These are phyloP conservation scores for Coniella lustricola DNA, from an alignment of 2,329 filamentous ascomycete species.

Conservation along the genomic window DNA sequence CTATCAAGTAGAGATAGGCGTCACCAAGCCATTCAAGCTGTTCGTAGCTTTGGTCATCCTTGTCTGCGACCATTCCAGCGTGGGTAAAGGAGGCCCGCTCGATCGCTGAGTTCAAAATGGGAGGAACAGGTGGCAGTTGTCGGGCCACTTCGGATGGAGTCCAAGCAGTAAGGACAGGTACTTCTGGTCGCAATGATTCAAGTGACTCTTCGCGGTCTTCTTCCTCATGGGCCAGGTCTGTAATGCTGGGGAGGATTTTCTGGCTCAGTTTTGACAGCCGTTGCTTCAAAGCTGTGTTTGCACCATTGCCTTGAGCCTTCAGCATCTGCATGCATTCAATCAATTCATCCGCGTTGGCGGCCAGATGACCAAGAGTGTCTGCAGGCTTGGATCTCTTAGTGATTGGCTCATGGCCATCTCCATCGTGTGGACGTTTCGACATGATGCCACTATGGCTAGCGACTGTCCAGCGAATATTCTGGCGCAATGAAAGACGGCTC, in stretches of 20 bases:
- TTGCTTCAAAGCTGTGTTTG: conserved; percentile 18
- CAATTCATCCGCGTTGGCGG: conserved; percentile 32
- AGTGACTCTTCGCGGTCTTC: neutral
- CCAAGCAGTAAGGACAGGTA: conserved; percentile 38
- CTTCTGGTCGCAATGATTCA: conserved; percentile 1
- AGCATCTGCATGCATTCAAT: conserved; percentile 31
- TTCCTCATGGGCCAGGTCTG: conserved; percentile 3
- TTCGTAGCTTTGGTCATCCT: conserved; percentile 58
- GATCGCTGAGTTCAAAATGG: conserved; percentile 51
- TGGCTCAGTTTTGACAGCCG: conserved; percentile 17
- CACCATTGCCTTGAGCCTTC: neutral
- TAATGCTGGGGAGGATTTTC: conserved; percentile 11
- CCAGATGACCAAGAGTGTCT: conserved; percentile 24
- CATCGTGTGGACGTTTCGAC: conserved; percentile 30
- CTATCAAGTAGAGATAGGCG: conserved; percentile 72
- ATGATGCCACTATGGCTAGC: conserved; percentile 20
- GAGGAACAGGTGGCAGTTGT: conserved; percentile 51
- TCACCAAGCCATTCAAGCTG: conserved; percentile 85
- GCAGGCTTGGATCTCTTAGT: conserved; percentile 18
- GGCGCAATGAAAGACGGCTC: no score
- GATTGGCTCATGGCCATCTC: conserved; percentile 7
- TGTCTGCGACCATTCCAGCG: conserved; percentile 35
- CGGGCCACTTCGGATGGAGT: conserved; percentile 40
- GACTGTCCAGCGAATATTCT: no score
- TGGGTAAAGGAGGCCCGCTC: conserved; percentile 63